Evolutionary conservation across 345 rosid species (phyloP), one percentile per base, ranked within the genome.

Genomic region (Salix brachista): DNA sequence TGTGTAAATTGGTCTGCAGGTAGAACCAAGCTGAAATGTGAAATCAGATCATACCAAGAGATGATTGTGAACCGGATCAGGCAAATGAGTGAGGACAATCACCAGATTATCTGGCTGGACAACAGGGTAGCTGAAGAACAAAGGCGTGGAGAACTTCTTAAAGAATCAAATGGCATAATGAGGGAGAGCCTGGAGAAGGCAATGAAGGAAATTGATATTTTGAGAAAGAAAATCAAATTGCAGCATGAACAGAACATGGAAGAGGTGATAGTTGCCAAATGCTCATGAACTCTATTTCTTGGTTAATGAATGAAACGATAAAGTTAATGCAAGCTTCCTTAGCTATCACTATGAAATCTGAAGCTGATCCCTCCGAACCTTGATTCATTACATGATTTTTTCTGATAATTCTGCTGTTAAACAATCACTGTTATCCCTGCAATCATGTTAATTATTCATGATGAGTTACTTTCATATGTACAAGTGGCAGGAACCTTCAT

Each of bases 11-110:
- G 7, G 34, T 85, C 74, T 54, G 61, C 8, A 94, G 98, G 91
- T 9, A 88, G 87, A 84, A 25, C 86, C 1, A 86, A 68, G 87
- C 84, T 89, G 46, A 92, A 87, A 72, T 89, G 70, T 70, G 97
- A 91, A 72, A 72, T 94, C 89, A 83, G 87, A 75, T 94, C 97
- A 8, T 84, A 91, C 79, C 88, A 86, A 36, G 95, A 94, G 85
- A 84, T 87, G 93, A 94, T 91, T 39, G 92, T 86, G 65, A 82
- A 78, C 46, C 82, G 87, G 65, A 73, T 88, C 60, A 88, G 86
- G 84, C 86, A 88, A 82, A 87, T 90, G 74, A 67, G 82, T 34
- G 93, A 91, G 70, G 94, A 90, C 25, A 89, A 86, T 66, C 94
- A 90, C 83, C 89, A 88, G 83, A 88, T 92, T 12, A 67, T 76